Evolutionary conservation across 352 stramenopile species (phyloP).

Genomic region (Globisporangium polare): DNA sequence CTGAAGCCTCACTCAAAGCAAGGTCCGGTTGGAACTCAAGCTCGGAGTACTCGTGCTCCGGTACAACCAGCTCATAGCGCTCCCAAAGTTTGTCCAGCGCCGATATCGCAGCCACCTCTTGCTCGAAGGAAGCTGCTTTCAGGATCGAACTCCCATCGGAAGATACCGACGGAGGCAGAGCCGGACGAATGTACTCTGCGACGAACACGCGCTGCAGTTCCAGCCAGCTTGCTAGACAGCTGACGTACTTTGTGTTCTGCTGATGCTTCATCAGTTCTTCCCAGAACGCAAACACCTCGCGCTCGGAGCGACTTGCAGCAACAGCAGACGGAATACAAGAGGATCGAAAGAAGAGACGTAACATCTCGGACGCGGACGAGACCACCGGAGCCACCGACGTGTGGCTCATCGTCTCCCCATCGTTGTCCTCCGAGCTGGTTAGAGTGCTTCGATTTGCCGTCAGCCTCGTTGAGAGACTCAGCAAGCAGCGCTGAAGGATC

Average conservation of each 20-base stretch:
- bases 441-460: neutral
- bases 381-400: neutral
- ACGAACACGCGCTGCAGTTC: constrained; percentile 33
- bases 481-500: neutral
- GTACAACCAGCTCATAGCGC: constrained; percentile 13
- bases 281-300: constrained; percentile 15
- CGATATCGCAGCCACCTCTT: constrained; percentile 8
- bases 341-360: constrained; percentile 1
- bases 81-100: constrained; percentile 14
- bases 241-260: constrained; percentile 17
- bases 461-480: constrained; percentile 1
- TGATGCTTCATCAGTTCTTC: constrained; percentile 9
- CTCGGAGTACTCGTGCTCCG: constrained; percentile 1
- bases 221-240: constrained; percentile 16
- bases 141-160: neutral
- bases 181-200: constrained; percentile 18
- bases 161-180: neutral
- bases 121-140: neutral
- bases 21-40: neutral
- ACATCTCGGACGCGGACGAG: constrained; percentile 6
- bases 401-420: neutral
- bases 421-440: neutral
- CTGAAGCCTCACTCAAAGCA: neutral
- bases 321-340: neutral
- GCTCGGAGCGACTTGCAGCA: neutral